A percentile compares a stretch with the other conserved stretches of the same genome.
These are phyloP conservation scores for Ophiostoma tasmaniense DNA, from an alignment of 2,329 filamentous ascomycete genomes.

Conservation along the genomic window DNA sequence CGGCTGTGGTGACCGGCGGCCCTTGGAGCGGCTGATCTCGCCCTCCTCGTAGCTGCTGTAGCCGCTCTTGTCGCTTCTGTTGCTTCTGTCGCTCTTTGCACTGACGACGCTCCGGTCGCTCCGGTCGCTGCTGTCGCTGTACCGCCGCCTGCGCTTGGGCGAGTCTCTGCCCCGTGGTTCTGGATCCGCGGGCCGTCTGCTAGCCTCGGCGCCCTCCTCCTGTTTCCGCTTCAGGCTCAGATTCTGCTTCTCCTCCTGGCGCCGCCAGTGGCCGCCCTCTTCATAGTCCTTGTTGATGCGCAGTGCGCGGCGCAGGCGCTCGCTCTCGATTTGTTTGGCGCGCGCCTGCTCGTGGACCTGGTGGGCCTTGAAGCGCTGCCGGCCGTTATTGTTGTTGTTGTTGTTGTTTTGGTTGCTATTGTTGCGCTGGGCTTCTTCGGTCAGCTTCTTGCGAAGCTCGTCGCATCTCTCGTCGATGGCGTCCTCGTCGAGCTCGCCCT, in stretches of 20 bases:
- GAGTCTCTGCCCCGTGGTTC: background rate
- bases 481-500: conserved; percentile 75
- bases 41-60: conserved; percentile 12
- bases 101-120: background rate
- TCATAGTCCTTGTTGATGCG: conserved; percentile 81
- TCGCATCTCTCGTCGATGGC: conserved; percentile 77
- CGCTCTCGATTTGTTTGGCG: conserved; percentile 93
- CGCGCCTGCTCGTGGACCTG: conserved; percentile 94
- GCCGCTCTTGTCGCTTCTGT: background rate
- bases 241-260: conserved; percentile 59
- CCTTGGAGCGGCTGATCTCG: background rate
- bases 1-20: conserved; percentile 4
- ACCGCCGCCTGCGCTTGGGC: conserved; percentile 9
- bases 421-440: conserved; percentile 35
- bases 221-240: conserved; percentile 37
- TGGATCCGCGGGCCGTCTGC: background rate
- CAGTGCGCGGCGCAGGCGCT: conserved; percentile 74
- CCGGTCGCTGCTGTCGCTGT: background rate
- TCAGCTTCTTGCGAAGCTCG: conserved; percentile 55
- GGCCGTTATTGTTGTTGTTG: conserved; percentile 28
- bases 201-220: conserved; percentile 12
- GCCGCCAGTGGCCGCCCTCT: conserved; percentile 78
- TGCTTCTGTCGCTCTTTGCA: background rate
- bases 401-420: conserved; percentile 28
- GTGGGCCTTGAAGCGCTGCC: conserved; percentile 68